Conservation (phyloP, 352 stramenopile genomes). For the Blastocystis sp. region DNA sequence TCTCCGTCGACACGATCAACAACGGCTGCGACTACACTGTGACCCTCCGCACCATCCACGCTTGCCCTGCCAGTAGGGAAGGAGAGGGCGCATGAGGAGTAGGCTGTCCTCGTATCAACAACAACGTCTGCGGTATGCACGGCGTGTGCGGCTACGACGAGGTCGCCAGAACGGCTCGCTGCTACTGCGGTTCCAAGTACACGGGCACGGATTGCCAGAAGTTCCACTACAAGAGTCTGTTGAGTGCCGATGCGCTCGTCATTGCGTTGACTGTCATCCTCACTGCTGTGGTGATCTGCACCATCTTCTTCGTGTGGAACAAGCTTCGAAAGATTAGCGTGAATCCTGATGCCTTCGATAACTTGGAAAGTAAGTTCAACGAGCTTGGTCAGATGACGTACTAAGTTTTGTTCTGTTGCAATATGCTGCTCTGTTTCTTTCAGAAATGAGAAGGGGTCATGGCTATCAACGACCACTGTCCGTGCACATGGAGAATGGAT, state of each 20-base stretch:
- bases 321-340: slow-evolving; percentile 73
- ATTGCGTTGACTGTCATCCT: slow-evolving; percentile 15
- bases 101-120: slow-evolving; percentile 58
- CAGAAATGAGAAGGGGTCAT: neutral
- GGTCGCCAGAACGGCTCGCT: slow-evolving; percentile 33
- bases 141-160: slow-evolving; percentile 72
- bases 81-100: neutral
- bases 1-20: slow-evolving; percentile 38
- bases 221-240: slow-evolving; percentile 70
- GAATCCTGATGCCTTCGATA: slow-evolving; percentile 71
- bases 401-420: slow-evolving; percentile 37
- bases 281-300: slow-evolving; percentile 35
- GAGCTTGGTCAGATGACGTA: slow-evolving; percentile 72
- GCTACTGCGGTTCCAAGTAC: slow-evolving; percentile 49
- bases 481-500: neutral
- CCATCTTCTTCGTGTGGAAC: slow-evolving; percentile 66
- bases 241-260: slow-evolving; percentile 43
- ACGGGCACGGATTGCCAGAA: slow-evolving; percentile 36
- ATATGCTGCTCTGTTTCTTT: slow-evolving; percentile 13
- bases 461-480: slow-evolving; percentile 30
- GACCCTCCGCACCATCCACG: slow-evolving; percentile 44
- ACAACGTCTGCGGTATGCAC: slow-evolving; percentile 66
- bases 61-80: slow-evolving; percentile 24
- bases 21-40: slow-evolving; percentile 62
- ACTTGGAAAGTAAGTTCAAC: slow-evolving; percentile 72